Evolutionary conservation across 129 eudicot genomes (phyloP).

Genomic region (Erigeron canadensis): DNA sequence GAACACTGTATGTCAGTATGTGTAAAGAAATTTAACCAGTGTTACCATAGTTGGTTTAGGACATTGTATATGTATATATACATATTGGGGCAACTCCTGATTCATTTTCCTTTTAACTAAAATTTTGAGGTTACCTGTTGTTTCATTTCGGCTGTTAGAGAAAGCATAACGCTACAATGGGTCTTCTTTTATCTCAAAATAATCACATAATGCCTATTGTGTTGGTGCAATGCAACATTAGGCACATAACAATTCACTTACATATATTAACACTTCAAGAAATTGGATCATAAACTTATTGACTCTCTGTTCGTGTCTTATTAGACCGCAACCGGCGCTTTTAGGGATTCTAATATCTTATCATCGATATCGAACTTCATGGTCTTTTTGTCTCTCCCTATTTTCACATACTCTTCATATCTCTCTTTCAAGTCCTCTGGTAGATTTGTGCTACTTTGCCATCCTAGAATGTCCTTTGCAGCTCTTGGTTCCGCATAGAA

Average conservation of each 20-base stretch:
- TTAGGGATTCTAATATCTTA: conserved; percentile 78
- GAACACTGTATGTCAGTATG: too few species aligned
- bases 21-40: too few species aligned
- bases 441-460: conserved; percentile 67
- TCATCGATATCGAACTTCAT: conserved; percentile 83
- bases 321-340: conserved; percentile 72
- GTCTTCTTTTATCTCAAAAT: neutral
- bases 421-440: conserved; percentile 85
- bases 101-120: neutral
- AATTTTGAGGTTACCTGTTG: neutral
- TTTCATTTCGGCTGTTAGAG: too few species aligned
- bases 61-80: too few species aligned
- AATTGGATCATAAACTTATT: conserved; percentile 19
- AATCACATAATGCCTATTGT: neutral
- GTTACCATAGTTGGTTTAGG: too few species aligned
- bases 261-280: conserved; percentile 18
- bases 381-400: conserved; percentile 91
- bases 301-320: neutral
- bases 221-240: conserved; percentile 13
- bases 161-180: neutral
- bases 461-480: conserved; percentile 89
- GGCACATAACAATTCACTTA: neutral
- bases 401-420: conserved; percentile 85
- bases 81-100: neutral
- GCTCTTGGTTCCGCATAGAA: conserved; percentile 98